Percentiles rank a stretch among this genome's conserved stretches.
Evolutionary conservation across 257 asterid genomes (phyloP).

Genomic region (Solanum raphanifolium): DNA sequence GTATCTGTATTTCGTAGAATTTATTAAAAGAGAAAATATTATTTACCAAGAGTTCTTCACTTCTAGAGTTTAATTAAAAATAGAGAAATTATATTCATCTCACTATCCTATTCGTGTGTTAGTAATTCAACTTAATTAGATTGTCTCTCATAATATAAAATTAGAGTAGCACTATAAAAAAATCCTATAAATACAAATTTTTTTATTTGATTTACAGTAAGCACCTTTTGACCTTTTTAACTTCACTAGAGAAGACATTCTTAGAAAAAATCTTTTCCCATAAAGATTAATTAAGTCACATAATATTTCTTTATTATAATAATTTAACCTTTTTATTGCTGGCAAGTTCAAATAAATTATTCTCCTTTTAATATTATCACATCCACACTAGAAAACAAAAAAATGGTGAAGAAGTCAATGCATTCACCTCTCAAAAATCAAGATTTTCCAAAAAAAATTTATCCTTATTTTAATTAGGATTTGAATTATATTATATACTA

Average conservation of each 20-base stretch:
- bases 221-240: not conserved
- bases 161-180: not conserved
- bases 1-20: not conserved
- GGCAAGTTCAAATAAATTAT: not conserved
- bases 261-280: not conserved
- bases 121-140: not conserved
- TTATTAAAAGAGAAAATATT: accelerated
- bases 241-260: not conserved
- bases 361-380: not conserved
- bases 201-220: not conserved
- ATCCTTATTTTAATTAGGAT: not conserved
- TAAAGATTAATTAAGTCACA: not conserved
- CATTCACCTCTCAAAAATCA: not conserved
- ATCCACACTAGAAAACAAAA: not conserved
- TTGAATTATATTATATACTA: not conserved
- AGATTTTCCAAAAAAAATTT: not conserved
- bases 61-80: accelerated
- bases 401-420: not conserved
- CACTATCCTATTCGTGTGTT: not conserved
- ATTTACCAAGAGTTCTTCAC: not conserved
- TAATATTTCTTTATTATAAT: not conserved
- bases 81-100: not conserved
- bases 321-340: not conserved
- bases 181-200: not conserved
- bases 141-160: not conserved